Evolutionary conservation across 176 grass and related monocot species (phyloP).

Genomic region (Dactylis glomerata): DNA sequence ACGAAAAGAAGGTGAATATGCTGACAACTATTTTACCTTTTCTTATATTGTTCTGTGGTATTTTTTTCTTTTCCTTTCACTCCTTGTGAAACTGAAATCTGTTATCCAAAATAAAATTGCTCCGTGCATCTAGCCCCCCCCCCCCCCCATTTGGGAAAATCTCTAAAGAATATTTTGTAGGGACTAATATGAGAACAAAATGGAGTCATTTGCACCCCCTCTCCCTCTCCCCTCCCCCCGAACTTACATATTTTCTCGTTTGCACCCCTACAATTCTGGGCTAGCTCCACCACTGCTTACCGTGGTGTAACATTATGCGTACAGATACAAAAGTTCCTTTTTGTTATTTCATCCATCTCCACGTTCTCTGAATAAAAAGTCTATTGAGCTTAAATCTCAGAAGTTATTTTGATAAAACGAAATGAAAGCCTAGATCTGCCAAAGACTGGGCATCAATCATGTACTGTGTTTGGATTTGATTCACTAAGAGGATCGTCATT

Average conservation of each 20-base stretch:
- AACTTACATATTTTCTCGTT: no score
- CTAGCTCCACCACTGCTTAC: no score
- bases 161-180: no score
- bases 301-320: background rate
- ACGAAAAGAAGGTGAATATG: constrained; percentile 28
- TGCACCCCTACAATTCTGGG: no score
- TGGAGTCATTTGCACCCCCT: no score
- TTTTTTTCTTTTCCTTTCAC: background rate
- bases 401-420: background rate
- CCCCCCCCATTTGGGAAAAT: no score
- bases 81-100: constrained; percentile 1
- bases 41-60: background rate
- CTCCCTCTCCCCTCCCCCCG: no score
- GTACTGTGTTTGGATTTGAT: background rate
- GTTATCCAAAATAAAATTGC: background rate
- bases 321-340: background rate
- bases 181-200: no score
- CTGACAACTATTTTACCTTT: background rate
- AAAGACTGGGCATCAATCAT: background rate
- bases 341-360: constrained; percentile 15
- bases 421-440: background rate
- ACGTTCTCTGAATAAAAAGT: constrained; percentile 8
- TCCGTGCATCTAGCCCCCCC: background rate
- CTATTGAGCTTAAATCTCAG: background rate
- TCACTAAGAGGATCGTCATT: background rate